phyloP scores from a whole-genome alignment of 78 protist genomes.

The Chrysochromulina tobinii region DNA sequence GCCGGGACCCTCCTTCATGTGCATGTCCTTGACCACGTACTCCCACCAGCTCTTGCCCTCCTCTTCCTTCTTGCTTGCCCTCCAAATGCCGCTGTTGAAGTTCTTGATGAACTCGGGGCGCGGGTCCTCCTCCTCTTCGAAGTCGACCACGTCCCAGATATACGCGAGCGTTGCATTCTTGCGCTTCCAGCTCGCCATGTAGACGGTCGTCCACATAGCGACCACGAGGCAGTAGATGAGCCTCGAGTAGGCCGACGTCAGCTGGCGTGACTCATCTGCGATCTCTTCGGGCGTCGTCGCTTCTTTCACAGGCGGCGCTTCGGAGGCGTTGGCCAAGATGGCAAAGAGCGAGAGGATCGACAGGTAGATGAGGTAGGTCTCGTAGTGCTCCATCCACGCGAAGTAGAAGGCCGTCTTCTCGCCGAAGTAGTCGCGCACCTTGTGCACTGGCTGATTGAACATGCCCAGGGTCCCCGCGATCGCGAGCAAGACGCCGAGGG shows the following conservation, averaged over 20 bases:
- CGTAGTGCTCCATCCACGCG: conserved; percentile 18
- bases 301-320: too few relatives aligned
- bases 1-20: not conserved
- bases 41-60: too few relatives aligned
- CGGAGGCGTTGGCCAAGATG: not conserved
- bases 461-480: too few relatives aligned
- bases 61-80: too few relatives aligned
- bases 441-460: not conserved
- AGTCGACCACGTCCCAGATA: conserved; percentile 20
- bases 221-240: not conserved
- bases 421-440: conserved; percentile 34
- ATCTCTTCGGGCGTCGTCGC: too few relatives aligned
- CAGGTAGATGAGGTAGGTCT: not conserved
- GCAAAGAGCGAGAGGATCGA: not conserved
- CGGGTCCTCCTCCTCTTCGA: not conserved
- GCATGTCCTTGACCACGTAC: too few relatives aligned
- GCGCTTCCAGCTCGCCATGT: conserved; percentile 60
- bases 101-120: conserved; percentile 31
- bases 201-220: conserved; percentile 21
- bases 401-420: conserved; percentile 41
- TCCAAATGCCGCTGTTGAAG: not conserved
- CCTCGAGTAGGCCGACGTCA: too few relatives aligned
- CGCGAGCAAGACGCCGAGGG: too few relatives aligned
- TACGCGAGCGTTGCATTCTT: not conserved
- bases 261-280: too few relatives aligned